Conservation (phyloP, 1,284 basidiomycete genomes). For the Cutaneotrichosporon cutaneum region DNA sequence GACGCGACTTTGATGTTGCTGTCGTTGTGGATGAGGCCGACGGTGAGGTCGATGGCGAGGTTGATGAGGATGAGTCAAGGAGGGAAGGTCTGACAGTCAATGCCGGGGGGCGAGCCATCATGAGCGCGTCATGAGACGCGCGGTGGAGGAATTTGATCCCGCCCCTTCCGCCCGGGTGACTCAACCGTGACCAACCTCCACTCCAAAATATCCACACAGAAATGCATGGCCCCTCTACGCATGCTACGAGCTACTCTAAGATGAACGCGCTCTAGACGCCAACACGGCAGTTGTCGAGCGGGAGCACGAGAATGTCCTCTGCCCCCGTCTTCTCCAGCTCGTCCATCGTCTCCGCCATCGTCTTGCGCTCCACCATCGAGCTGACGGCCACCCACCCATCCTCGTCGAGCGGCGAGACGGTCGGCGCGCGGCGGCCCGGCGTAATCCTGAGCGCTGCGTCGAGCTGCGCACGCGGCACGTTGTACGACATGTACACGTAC, state of each 20-base stretch:
- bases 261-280: constrained; percentile 52
- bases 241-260: neutral
- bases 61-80: neutral
- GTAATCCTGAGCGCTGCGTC: constrained; percentile 69
- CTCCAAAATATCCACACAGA: neutral
- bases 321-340: constrained; percentile 77
- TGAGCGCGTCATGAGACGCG: constrained; percentile 9
- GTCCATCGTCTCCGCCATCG: constrained; percentile 88
- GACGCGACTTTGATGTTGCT: neutral
- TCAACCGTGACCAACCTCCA: neutral
- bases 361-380: constrained; percentile 85
- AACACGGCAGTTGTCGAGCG: constrained; percentile 90
- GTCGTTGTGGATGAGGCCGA: neutral
- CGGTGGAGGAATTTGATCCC: constrained; percentile 11
- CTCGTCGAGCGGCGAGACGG: constrained; percentile 78
- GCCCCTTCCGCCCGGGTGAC: neutral
- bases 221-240: neutral
- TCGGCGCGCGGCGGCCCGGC: constrained; percentile 86
- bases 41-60: neutral
- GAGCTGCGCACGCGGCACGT: constrained; percentile 69
- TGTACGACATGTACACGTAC: constrained; percentile 92
- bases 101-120: neutral
- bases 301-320: constrained; percentile 85
- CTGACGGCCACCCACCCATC: constrained; percentile 87
- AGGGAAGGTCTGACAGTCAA: neutral